Evolutionary conservation across 768 basidiomycete species (phyloP).

Genomic region (Amanita rimosa): DNA sequence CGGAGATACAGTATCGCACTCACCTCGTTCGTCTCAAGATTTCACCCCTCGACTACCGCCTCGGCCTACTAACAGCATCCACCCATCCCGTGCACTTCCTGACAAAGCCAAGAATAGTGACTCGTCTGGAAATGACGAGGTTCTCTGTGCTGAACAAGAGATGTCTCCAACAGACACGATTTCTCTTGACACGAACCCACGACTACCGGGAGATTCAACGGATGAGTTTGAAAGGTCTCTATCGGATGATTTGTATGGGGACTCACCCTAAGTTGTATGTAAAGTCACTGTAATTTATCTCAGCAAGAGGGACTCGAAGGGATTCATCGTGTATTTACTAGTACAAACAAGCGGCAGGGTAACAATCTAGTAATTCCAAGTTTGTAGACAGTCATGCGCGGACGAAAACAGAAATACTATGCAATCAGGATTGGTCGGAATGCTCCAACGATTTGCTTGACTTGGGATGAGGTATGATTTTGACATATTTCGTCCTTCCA

Average conservation of each 20-base stretch:
- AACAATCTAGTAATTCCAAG: too few species aligned
- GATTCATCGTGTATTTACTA: not conserved
- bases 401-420: conserved; percentile 37
- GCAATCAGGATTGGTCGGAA: conserved; percentile 48
- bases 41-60: conserved; percentile 63
- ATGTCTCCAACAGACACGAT: not conserved
- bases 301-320: not conserved
- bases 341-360: too few species aligned
- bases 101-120: conserved; percentile 7
- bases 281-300: not conserved
- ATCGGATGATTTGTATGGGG: conserved; percentile 2
- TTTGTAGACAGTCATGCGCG: not conserved
- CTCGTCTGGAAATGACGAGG: not conserved
- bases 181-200: not conserved
- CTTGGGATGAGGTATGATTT: conserved; percentile 45
- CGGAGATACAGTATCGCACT: conserved; percentile 4
- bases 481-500: not conserved
- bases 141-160: not conserved
- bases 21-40: conserved; percentile 37
- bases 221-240: not conserved
- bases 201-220: not conserved
- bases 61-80: conserved; percentile 64
- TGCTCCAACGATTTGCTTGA: conserved; percentile 44
- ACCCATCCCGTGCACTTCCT: conserved; percentile 58
- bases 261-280: not conserved